A percentile compares a stretch with the other conserved stretches of the same genome.
Conservation (phyloP, 371 early-diverging fungal species). For the Lichtheimia ornata region DNA sequence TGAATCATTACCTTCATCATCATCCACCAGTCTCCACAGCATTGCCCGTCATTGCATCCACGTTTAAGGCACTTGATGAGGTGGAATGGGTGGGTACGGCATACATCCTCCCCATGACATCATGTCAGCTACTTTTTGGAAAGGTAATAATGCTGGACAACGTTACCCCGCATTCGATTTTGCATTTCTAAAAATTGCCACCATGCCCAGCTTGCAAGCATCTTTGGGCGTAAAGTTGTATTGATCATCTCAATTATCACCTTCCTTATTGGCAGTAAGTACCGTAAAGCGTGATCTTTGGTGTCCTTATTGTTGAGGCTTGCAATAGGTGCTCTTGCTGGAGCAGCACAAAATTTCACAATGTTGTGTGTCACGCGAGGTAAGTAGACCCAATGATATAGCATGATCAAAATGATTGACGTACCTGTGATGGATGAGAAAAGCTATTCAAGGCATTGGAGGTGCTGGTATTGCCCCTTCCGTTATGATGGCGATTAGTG, state of each 20-base stretch:
- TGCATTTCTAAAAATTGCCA: constrained; percentile 12
- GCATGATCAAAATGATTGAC: background rate
- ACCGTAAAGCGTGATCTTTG: background rate
- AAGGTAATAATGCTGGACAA: constrained; percentile 11
- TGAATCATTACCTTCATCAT: background rate
- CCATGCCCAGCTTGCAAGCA: constrained; percentile 14
- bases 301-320: background rate
- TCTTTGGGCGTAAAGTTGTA: constrained; percentile 8
- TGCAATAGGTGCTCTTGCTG: constrained; percentile 5
- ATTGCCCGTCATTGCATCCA: constrained; percentile 37
- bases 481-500: constrained; percentile 60
- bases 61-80: constrained; percentile 50
- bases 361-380: constrained; percentile 12
- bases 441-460: constrained; percentile 49
- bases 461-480: constrained; percentile 62
- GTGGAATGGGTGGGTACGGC: constrained; percentile 65
- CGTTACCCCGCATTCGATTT: background rate
- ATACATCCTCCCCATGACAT: constrained; percentile 40
- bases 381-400: background rate
- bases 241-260: constrained; percentile 33
- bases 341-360: constrained; percentile 3
- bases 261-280: constrained; percentile 57
- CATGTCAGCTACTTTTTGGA: constrained; percentile 43
- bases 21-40: constrained; percentile 28
- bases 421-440: constrained; percentile 31